A percentile compares a stretch with the other conserved stretches of the same genome.
Conservation (phyloP, 768 basidiomycete genomes). For the Candolleomyces eurysporus region DNA sequence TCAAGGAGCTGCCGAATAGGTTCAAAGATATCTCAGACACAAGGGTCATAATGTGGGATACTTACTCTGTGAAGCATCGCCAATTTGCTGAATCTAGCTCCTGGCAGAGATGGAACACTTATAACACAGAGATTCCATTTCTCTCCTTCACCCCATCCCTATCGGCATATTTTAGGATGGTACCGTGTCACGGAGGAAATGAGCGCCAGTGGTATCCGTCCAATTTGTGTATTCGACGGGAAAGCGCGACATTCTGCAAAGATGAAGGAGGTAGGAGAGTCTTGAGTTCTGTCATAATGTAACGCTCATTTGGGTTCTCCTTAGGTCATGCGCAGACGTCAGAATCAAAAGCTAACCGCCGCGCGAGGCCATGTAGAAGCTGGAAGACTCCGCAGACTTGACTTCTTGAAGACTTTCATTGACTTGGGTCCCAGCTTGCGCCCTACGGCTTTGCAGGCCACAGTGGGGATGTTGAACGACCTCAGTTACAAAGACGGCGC, state of each 20-base stretch:
- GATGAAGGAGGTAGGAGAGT: constrained; percentile 56
- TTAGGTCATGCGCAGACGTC: constrained; percentile 6
- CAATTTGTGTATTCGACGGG: constrained; percentile 83
- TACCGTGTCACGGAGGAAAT: constrained; percentile 67
- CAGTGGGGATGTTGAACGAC: constrained; percentile 7
- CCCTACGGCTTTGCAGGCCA: not conserved
- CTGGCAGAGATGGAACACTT: constrained; percentile 75
- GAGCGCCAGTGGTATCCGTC: constrained; percentile 49
- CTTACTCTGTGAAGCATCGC: constrained; percentile 5
- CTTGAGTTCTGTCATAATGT: not conserved
- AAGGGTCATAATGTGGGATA: constrained; percentile 68
- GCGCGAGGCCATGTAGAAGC: constrained; percentile 7
- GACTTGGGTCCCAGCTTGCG: not conserved
- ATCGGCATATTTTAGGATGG: constrained; percentile 79
- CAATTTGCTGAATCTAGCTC: constrained; percentile 8
- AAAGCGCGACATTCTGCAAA: constrained; percentile 66
- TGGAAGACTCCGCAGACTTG: constrained; percentile 10
- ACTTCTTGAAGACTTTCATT: constrained; percentile 5
- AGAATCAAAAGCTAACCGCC: constrained; percentile 5
- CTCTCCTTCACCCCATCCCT: constrained; percentile 56
- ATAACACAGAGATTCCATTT: constrained; percentile 83
- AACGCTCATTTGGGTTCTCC: not conserved
- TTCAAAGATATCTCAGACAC: constrained; percentile 61
- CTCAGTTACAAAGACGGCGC: constrained; percentile 2
- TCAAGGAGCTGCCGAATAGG: constrained; percentile 62